Conservation (phyloP, 2,329 filamentous ascomycete species). For the Fusarium incarnatum region DNA sequence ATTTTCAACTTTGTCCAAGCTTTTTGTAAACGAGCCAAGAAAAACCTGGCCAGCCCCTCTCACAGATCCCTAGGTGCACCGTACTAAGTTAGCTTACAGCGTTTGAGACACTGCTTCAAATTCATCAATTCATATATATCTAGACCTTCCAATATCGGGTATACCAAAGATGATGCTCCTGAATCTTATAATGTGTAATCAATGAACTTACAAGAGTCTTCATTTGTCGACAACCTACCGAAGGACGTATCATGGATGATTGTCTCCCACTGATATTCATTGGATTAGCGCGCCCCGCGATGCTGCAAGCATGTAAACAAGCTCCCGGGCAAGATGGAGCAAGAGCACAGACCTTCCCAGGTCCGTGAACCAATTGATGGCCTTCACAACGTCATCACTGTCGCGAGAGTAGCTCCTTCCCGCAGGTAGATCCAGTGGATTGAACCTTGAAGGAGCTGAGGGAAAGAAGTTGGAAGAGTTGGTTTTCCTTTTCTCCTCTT, state of each 20-base stretch:
- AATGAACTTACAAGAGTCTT: neutral
- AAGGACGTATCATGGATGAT: neutral
- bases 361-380: constrained; percentile 31
- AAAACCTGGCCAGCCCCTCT: constrained; percentile 35
- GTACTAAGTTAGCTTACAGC: constrained; percentile 1
- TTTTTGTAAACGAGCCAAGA: constrained; percentile 19
- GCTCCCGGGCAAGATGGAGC: constrained; percentile 14
- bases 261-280: neutral
- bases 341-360: constrained; percentile 23
- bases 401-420: constrained; percentile 30
- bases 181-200: neutral
- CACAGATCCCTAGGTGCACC: neutral
- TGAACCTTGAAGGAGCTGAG: constrained; percentile 28
- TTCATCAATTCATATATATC: neutral
- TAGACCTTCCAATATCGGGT: neutral
- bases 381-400: constrained; percentile 33
- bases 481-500: neutral
- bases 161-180: no score
- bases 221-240: neutral
- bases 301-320: constrained; percentile 32
- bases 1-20: constrained; percentile 25
- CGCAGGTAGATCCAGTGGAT: constrained; percentile 20
- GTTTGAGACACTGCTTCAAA: constrained; percentile 4
- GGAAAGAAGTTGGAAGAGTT: constrained; percentile 30
- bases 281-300: constrained; percentile 14